phyloP scores from a whole-genome alignment of 139 green algal genomes.

The Ettlia oleoabundans region DNA sequence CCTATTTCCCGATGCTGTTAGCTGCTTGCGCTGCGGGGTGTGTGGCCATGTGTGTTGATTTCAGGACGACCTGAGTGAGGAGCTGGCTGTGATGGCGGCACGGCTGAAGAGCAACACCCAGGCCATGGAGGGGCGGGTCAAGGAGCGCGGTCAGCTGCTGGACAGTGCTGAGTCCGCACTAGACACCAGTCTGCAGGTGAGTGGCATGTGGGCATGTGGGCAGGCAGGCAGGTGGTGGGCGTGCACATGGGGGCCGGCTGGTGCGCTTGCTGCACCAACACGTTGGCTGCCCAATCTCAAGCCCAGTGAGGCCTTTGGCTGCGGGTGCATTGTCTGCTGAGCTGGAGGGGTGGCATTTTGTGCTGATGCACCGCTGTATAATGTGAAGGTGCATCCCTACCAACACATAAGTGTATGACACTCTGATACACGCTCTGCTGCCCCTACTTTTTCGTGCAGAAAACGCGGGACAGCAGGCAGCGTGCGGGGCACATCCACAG shows the following conservation, averaged over 20 bases:
- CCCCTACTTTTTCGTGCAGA: background rate
- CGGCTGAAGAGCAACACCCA: slow-evolving; percentile 54
- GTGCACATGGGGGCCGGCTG: background rate
- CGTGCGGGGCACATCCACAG: slow-evolving; percentile 22
- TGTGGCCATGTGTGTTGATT: background rate
- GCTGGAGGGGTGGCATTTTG: too few species aligned
- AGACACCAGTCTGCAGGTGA: slow-evolving; percentile 43
- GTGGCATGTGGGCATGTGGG: background rate
- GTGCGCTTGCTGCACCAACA: background rate
- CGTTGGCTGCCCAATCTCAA: too few species aligned
- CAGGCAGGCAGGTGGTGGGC: background rate
- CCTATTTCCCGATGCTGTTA: background rate
- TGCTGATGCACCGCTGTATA: too few species aligned
- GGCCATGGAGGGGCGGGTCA: slow-evolving; percentile 48
- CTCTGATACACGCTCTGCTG: too few species aligned
- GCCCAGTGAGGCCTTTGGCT: too few species aligned
- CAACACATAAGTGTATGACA: too few species aligned
- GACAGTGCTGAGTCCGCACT: slow-evolving; percentile 50
- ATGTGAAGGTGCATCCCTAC: too few species aligned
- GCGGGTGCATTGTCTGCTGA: too few species aligned
- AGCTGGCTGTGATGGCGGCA: slow-evolving; percentile 55
- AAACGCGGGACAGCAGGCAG: slow-evolving; percentile 15
- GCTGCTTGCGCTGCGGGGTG: background rate
- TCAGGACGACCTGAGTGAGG: slow-evolving; percentile 60
- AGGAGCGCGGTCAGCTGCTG: slow-evolving; percentile 43